A percentile compares a stretch with the other conserved stretches of the same genome.
Evolutionary conservation across 2,329 filamentous ascomycete genomes (phyloP).

Genomic region (Monosporascus sp.): DNA sequence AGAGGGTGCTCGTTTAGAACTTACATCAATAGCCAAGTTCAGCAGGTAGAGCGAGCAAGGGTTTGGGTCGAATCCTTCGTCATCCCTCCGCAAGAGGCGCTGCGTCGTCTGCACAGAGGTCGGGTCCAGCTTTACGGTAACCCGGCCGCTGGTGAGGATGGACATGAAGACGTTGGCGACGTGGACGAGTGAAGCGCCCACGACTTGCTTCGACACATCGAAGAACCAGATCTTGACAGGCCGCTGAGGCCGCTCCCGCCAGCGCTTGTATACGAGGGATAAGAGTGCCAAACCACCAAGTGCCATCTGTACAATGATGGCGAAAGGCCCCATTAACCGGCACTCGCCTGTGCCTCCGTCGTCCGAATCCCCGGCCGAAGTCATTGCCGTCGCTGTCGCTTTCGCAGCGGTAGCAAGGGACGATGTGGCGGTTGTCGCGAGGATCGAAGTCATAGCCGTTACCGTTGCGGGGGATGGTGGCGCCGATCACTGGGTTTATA

Average conservation of each 20-base stretch:
- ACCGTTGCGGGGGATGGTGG: slow-evolving; percentile 13
- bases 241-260: slow-evolving; percentile 83
- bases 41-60: slow-evolving; percentile 95
- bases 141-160: slow-evolving; percentile 84
- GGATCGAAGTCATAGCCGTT: slow-evolving; percentile 14
- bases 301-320: slow-evolving; percentile 81
- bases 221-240: slow-evolving; percentile 97
- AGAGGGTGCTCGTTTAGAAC: slow-evolving; percentile 31
- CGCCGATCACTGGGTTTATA: slow-evolving; percentile 16
- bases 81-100: slow-evolving; percentile 35
- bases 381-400: slow-evolving; percentile 16
- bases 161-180: slow-evolving; percentile 93
- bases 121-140: slow-evolving; percentile 59
- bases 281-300: slow-evolving; percentile 78
- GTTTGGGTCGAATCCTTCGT: slow-evolving; percentile 67
- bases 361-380: slow-evolving; percentile 19
- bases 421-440: slow-evolving; percentile 2
- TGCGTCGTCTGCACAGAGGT: slow-evolving; percentile 31
- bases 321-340: slow-evolving; percentile 82
- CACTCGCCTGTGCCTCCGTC: slow-evolving; percentile 67
- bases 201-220: slow-evolving; percentile 94
- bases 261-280: slow-evolving; percentile 88
- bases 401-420: slow-evolving; percentile 7
- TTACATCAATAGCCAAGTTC: slow-evolving; percentile 91
- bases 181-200: slow-evolving; percentile 87